phyloP scores from a whole-genome alignment of 805 yeast genomes.

The Candida coleopterorum region DNA sequence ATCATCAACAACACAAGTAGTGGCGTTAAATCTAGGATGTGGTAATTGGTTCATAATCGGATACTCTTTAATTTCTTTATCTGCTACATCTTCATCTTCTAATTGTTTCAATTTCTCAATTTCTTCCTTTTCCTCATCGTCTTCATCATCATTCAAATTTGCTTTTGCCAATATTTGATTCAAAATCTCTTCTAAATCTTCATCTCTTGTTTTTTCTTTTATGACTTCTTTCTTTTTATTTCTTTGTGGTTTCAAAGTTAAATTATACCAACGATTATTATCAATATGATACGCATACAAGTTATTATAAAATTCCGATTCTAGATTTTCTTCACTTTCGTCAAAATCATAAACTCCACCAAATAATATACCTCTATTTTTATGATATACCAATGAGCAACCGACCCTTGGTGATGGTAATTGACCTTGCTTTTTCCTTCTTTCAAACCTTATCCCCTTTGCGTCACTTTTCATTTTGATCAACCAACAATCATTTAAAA shows the following conservation, averaged over 20 bases:
- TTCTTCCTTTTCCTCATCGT: constrained; percentile 37
- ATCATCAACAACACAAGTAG: constrained; percentile 83
- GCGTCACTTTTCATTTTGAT: constrained; percentile 84
- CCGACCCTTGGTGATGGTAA: constrained; percentile 95
- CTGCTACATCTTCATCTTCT: constrained; percentile 35
- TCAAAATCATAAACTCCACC: constrained; percentile 96
- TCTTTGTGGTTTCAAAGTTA: constrained; percentile 59
- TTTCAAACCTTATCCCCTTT: constrained; percentile 76
- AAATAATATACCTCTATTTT: constrained; percentile 86
- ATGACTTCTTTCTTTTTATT: constrained; percentile 39
- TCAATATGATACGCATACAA: constrained; percentile 80
- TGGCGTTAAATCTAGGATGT: constrained; percentile 83
- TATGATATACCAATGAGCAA: constrained; percentile 81
- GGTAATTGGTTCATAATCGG: constrained; percentile 64
- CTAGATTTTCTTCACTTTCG: constrained; percentile 90
- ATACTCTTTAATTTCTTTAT: constrained; percentile 40
- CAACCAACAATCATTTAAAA: constrained; percentile 79
- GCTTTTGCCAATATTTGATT: constrained; percentile 70
- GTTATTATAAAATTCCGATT: constrained; percentile 78
- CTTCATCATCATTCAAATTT: constrained; percentile 57
- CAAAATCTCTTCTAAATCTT: constrained; percentile 76
- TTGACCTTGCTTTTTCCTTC: constrained; percentile 83
- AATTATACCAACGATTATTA: constrained; percentile 80
- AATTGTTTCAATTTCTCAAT: constrained; percentile 30
- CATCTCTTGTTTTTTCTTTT: constrained; percentile 58